Evolutionary conservation across 352 stramenopile species (phyloP), one percentile per base, ranked within the genome.

Genomic region (Phytophthora citricola): DNA sequence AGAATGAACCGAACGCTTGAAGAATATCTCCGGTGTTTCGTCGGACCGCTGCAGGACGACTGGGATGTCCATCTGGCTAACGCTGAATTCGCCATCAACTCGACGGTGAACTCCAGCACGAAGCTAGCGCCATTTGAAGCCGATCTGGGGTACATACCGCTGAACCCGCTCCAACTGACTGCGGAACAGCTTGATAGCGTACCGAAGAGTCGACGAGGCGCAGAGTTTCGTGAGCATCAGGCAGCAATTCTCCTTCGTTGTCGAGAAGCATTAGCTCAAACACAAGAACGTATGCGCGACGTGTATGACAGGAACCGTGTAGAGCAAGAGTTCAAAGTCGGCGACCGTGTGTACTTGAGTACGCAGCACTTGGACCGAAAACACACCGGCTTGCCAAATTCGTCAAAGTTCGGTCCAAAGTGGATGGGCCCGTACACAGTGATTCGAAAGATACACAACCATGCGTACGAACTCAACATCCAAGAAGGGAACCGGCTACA

Each of bases 21-120:
- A 26, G 52, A 51, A 1, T 60, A 60, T 12, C 15, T 60, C 4
- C 39, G 52, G 0, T 59, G 39, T 10, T 59, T 24, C 27, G 40
- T 60, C 11, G 26, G 40, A 29, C 52, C 39, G 10, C 29, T 43
- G 0, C 39, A 60, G 24, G 51, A 58, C 9, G 51, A 49, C 39
- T 41, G 51, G 51, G 39, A 49, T 17, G 5, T 41, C 20, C 51
- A 58, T 5, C 14, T 58, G 1, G 38, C 38, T 0, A 58, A 49
- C 26, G 51, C 51, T 3, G 51, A 58, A n/a, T 50, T 58, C 47
- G 26, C 24, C 1, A 11, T 58, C 0, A 49, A 58, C 38, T 58
- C 38, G 1, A 49, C 51, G 1, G 38, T 58, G 2, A 58, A 49
- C 26, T 20, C 0, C 1, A 58, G 39, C 26, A 58, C 12, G 7